Evolutionary conservation across 768 basidiomycete species (phyloP).

Genomic region (Tulasnella sp.): DNA sequence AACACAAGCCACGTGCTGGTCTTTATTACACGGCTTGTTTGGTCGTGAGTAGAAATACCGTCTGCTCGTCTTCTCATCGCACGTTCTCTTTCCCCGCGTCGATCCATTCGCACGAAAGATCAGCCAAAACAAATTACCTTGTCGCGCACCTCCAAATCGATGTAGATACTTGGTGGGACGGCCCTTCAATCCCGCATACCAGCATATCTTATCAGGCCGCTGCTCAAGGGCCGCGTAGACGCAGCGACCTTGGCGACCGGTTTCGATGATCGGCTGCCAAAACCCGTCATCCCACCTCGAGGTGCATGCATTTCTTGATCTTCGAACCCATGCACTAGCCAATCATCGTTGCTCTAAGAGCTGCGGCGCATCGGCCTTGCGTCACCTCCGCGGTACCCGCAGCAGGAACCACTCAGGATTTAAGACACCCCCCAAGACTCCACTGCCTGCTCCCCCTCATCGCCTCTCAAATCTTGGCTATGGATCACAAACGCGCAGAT

Average conservation of each 20-base stretch:
- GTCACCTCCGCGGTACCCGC: background rate
- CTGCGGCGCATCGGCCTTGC: conserved; percentile 8
- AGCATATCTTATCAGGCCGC: background rate
- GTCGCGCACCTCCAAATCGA: background rate
- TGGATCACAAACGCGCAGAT: conserved; percentile 2
- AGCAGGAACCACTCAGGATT: background rate
- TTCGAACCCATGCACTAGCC: background rate
- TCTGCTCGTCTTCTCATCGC: background rate
- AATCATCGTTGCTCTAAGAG: background rate
- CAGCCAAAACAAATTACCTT: background rate
- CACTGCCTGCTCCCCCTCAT: background rate
- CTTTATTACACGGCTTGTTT: too few relatives aligned
- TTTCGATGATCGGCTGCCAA: background rate
- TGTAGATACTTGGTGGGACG: background rate
- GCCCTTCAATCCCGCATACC: background rate
- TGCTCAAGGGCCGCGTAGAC: background rate
- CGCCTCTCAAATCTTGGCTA: conserved; percentile 4
- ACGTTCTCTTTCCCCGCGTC: background rate
- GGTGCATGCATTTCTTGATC: background rate
- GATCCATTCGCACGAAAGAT: background rate
- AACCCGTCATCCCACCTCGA: conserved; percentile 6
- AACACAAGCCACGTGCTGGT: too few relatives aligned
- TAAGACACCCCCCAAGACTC: background rate
- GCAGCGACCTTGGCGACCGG: background rate
- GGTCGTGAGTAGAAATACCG: background rate